phyloP scores from a whole-genome alignment of 2,329 filamentous ascomycete genomes.

The Pseudocercospora macadamiae region DNA sequence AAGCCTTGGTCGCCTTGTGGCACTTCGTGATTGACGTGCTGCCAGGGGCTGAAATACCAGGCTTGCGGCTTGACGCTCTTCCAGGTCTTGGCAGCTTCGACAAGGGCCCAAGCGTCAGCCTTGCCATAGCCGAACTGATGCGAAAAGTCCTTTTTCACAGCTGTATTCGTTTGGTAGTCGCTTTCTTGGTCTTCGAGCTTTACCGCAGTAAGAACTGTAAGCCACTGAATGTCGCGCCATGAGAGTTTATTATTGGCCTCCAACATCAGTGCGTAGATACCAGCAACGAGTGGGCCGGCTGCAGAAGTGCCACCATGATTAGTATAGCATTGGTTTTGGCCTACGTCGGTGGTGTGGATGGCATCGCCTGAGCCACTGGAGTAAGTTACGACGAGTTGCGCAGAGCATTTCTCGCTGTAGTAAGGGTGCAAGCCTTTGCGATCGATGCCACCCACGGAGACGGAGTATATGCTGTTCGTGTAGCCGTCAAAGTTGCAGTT shows the following conservation, averaged over 20 bases:
- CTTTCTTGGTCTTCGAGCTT: conserved; percentile 71
- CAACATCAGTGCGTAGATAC: conserved; percentile 86
- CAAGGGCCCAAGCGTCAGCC: conserved; percentile 81
- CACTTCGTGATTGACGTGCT: conserved; percentile 82
- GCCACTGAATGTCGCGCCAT: conserved; percentile 94
- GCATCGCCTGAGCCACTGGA: conserved; percentile 86
- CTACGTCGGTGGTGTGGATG: conserved; percentile 97
- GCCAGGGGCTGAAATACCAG: conserved; percentile 92
- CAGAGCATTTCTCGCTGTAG: conserved; percentile 95
- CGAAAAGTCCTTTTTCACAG: conserved; percentile 82
- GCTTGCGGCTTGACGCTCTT: conserved; percentile 90
- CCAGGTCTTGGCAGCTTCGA: conserved; percentile 85
- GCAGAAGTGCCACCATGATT: conserved; percentile 95
- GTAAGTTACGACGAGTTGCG: conserved; percentile 93
- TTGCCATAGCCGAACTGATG: conserved; percentile 97
- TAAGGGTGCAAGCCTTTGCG: conserved; percentile 85
- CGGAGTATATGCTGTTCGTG: conserved; percentile 98
- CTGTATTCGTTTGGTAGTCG: conserved; percentile 76
- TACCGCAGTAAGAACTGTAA: conserved; percentile 81
- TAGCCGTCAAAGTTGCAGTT: conserved; percentile 99
- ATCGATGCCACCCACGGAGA: conserved; percentile 93
- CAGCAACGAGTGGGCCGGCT: conserved; percentile 88
- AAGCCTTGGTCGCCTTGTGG: conserved; percentile 83
- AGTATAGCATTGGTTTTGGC: conserved; percentile 72
- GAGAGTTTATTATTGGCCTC: conserved; percentile 81